These are phyloP conservation scores for Ophiostoma fasciatum DNA, from an alignment of 2,329 filamentous ascomycete species.

Conservation along the genomic window DNA sequence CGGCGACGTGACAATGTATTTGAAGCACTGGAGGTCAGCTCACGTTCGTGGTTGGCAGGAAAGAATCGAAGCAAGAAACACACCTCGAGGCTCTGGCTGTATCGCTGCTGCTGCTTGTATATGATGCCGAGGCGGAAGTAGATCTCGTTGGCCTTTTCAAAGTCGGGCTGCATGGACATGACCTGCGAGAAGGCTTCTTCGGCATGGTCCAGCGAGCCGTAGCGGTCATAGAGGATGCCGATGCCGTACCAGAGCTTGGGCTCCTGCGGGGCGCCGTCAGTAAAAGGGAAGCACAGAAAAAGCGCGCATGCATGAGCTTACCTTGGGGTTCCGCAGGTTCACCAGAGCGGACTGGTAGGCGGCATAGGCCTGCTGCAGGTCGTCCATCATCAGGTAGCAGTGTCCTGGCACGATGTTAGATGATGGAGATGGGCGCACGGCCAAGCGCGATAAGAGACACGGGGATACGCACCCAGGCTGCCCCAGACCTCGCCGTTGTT, in stretches of 20 bases:
- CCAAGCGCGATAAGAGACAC: no score
- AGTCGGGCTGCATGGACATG: conserved; percentile 95
- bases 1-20: conserved; percentile 89
- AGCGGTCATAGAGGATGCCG: conserved; percentile 90
- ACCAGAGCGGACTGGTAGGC: conserved; percentile 94
- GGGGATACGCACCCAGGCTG: conserved; percentile 66
- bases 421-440: no score
- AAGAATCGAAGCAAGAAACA: conserved; percentile 14
- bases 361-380: conserved; percentile 89
- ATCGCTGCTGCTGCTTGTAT: conserved; percentile 97
- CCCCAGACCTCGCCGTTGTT: conserved; percentile 95
- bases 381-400: conserved; percentile 98
- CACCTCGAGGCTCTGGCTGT: conserved; percentile 80
- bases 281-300: background rate
- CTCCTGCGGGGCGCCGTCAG: conserved; percentile 33
- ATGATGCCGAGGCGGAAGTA: conserved; percentile 99
- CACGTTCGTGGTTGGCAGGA: conserved; percentile 16
- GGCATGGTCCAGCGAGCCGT: conserved; percentile 90
- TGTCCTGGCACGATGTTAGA: conserved; percentile 48
- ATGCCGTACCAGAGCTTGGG: conserved; percentile 99
- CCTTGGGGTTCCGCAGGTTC: conserved; percentile 85
- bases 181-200: conserved; percentile 97
- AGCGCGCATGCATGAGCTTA: conserved; percentile 22
- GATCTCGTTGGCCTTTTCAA: conserved; percentile 98
- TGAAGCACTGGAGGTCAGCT: conserved; percentile 79